phyloP scores from a whole-genome alignment of 805 yeast genomes.

The Candida railenensis region DNA sequence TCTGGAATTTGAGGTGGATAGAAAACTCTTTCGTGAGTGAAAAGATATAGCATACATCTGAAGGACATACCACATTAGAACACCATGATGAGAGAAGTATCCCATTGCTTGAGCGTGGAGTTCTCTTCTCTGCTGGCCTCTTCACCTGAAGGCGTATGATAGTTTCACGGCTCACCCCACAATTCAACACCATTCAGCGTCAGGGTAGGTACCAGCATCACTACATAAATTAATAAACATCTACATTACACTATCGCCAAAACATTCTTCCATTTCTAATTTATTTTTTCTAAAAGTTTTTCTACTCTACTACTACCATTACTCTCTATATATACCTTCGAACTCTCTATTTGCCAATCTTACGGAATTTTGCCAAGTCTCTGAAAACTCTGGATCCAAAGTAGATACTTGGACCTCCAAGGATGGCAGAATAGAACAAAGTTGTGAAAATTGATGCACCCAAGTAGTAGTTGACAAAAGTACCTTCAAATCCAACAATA shows the following conservation, averaged over 20 bases:
- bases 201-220: too few species aligned
- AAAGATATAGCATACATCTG: not conserved
- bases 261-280: not conserved
- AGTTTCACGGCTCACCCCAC: too few species aligned
- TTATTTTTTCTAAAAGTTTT: slow-evolving; percentile 1
- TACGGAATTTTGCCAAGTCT: slow-evolving; percentile 35
- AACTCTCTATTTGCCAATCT: slow-evolving; percentile 18
- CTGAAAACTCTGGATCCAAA: slow-evolving; percentile 69
- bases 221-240: too few species aligned
- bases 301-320: not conserved
- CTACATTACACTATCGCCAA: too few species aligned
- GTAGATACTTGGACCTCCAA: slow-evolving; percentile 55
- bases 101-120: not conserved
- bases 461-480: slow-evolving; percentile 57
- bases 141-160: too few species aligned
- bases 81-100: too few species aligned
- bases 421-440: slow-evolving; percentile 43
- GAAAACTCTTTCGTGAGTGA: slow-evolving; percentile 48
- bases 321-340: not conserved
- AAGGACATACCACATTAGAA: too few species aligned
- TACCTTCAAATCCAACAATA: slow-evolving; percentile 49
- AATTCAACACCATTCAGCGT: too few species aligned
- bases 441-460: slow-evolving; percentile 62
- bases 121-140: not conserved
- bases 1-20: slow-evolving; percentile 57